phyloP scores from a whole-genome alignment of 208 protist species.

The Wallacemonas sp. region DNA sequence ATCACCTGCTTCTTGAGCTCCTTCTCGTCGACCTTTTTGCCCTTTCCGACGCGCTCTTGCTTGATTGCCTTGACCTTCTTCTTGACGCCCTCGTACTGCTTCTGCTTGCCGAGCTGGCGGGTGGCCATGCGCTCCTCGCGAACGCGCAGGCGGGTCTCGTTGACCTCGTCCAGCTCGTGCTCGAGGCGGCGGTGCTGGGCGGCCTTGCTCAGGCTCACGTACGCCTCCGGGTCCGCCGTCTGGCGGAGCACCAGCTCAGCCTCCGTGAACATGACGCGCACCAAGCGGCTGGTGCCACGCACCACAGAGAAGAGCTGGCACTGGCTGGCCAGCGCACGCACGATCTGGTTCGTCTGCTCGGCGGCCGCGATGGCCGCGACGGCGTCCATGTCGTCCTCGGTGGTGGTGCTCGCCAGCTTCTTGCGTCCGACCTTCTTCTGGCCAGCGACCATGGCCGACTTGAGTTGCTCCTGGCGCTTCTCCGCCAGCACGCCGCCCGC shows the following conservation, averaged over 20 bases:
- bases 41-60: constrained; percentile 3
- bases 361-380: constrained; percentile 23
- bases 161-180: constrained; percentile 78
- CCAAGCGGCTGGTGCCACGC: constrained; percentile 49
- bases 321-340: constrained; percentile 45
- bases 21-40: constrained; percentile 29
- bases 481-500: constrained; percentile 56
- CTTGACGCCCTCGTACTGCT: constrained; percentile 28
- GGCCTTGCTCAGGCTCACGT: constrained; percentile 41
- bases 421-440: neutral
- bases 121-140: constrained; percentile 47
- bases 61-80: constrained; percentile 39
- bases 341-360: constrained; percentile 46
- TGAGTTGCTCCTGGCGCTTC: constrained; percentile 42
- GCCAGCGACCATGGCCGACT: neutral
- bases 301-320: constrained; percentile 71
- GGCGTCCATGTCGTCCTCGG: constrained; percentile 23
- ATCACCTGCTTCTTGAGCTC: constrained; percentile 23
- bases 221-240: constrained; percentile 48
- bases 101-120: constrained; percentile 29
- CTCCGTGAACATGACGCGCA: constrained; percentile 85
- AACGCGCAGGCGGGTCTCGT: constrained; percentile 62
- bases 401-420: neutral
- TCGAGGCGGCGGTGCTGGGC: constrained; percentile 68
- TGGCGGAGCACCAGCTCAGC: constrained; percentile 79